Evolutionary conservation across 441 rosid species (phyloP).

Genomic region (Viola pubescens): DNA sequence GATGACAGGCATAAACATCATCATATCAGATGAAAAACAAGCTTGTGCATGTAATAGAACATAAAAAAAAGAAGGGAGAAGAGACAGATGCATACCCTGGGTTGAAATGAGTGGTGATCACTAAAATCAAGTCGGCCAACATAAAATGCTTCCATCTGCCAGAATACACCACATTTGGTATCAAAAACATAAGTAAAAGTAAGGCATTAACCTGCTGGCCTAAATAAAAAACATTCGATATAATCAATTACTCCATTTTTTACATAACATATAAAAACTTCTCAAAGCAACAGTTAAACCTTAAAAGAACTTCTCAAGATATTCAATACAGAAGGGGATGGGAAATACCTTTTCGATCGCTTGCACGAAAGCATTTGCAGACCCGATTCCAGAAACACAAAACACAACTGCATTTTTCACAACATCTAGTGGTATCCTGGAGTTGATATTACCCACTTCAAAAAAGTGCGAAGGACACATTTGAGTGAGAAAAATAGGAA

Average conservation of each 20-base stretch:
- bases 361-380: conserved; percentile 56
- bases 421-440: conserved; percentile 31
- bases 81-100: conserved; percentile 29
- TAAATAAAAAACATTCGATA: too few relatives aligned
- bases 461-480: conserved; percentile 57
- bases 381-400: conserved; percentile 78
- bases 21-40: background rate
- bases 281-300: too few relatives aligned
- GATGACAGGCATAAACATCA: background rate
- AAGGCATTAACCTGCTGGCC: background rate
- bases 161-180: conserved; percentile 1
- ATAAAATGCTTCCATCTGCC: conserved; percentile 55
- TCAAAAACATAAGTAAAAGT: background rate
- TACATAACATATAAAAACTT: too few relatives aligned
- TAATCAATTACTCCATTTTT: too few relatives aligned
- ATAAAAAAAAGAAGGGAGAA: background rate
- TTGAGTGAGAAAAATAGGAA: conserved; percentile 49
- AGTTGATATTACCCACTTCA: conserved; percentile 35
- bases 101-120: conserved; percentile 58
- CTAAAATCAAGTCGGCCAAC: conserved; percentile 64
- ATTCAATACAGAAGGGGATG: background rate
- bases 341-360: conserved; percentile 38
- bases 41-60: background rate
- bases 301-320: background rate
- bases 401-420: conserved; percentile 32